These are phyloP conservation scores for Coniophora puteana DNA, from an alignment of 1,284 basidiomycete species.

Conservation along the genomic window DNA sequence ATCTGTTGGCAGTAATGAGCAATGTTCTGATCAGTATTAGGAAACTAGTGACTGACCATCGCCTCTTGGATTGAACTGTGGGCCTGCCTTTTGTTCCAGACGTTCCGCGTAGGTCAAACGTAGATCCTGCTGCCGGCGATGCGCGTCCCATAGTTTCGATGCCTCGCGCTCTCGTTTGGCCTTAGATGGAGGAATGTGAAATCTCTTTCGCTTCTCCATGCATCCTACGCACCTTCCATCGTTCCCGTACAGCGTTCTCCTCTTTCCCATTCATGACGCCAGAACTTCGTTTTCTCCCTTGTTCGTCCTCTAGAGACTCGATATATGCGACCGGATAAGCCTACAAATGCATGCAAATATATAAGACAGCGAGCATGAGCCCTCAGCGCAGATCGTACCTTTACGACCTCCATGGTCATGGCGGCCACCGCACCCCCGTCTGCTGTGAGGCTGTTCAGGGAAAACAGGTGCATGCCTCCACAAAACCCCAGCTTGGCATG, in stretches of 20 bases:
- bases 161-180: constrained; percentile 50
- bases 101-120: constrained; percentile 54
- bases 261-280: constrained; percentile 71
- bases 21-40: background rate
- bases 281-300: constrained; percentile 49
- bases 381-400: constrained; percentile 49
- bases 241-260: constrained; percentile 55
- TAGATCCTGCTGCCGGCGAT: constrained; percentile 47
- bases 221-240: constrained; percentile 73
- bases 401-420: constrained; percentile 75
- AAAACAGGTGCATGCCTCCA: constrained; percentile 60
- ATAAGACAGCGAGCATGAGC: too few species aligned
- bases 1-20: constrained; percentile 32
- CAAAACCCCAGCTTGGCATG: constrained; percentile 83
- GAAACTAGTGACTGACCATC: constrained; percentile 37
- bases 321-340: constrained; percentile 60
- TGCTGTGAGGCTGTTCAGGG: constrained; percentile 73
- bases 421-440: constrained; percentile 81
- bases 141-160: constrained; percentile 46
- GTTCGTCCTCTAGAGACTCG: constrained; percentile 51
- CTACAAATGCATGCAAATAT: constrained; percentile 39
- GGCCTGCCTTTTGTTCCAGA: constrained; percentile 50
- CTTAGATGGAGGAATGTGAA: constrained; percentile 27
- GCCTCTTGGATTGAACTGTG: constrained; percentile 33
- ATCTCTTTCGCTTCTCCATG: too few species aligned